These are phyloP conservation scores for Golubevia sp. DNA, from an alignment of 1,284 basidiomycete species.

Conservation along the genomic window DNA sequence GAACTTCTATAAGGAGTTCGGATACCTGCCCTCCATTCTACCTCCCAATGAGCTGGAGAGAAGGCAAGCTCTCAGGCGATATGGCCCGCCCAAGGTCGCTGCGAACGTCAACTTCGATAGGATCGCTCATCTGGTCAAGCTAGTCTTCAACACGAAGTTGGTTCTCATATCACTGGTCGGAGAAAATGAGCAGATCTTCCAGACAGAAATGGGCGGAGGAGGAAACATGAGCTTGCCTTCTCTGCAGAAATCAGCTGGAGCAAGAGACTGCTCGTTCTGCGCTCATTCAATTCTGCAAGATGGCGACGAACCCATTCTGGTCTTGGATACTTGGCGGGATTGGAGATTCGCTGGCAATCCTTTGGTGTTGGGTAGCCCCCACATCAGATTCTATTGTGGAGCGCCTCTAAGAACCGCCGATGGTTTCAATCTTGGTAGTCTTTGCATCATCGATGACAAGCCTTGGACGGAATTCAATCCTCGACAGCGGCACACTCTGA, in stretches of 20 bases:
- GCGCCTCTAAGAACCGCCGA: conserved; percentile 85
- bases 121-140: conserved; percentile 82
- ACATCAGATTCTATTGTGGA: conserved; percentile 87
- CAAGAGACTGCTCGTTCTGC: conserved; percentile 76
- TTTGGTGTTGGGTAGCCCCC: conserved; percentile 71
- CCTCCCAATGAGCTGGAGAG: conserved; percentile 42
- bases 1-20: conserved; percentile 38
- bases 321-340: conserved; percentile 78
- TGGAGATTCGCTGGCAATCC: conserved; percentile 89
- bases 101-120: conserved; percentile 88
- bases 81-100: conserved; percentile 62
- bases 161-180: conserved; percentile 83
- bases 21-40: conserved; percentile 44
- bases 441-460: conserved; percentile 83
- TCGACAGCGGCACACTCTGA: conserved; percentile 84
- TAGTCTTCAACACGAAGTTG: conserved; percentile 87
- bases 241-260: conserved; percentile 56
- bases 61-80: conserved; percentile 39
- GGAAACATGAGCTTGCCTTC: conserved; percentile 18
- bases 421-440: conserved; percentile 84
- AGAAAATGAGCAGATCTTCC: conserved; percentile 79
- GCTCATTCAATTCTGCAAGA: conserved; percentile 81
- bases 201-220: conserved; percentile 74
- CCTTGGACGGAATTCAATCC: conserved; percentile 85
- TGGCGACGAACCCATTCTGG: conserved; percentile 84